Base-by-base conservation (phyloP, 345 rosid species). In the Populus deltoides region DNA sequence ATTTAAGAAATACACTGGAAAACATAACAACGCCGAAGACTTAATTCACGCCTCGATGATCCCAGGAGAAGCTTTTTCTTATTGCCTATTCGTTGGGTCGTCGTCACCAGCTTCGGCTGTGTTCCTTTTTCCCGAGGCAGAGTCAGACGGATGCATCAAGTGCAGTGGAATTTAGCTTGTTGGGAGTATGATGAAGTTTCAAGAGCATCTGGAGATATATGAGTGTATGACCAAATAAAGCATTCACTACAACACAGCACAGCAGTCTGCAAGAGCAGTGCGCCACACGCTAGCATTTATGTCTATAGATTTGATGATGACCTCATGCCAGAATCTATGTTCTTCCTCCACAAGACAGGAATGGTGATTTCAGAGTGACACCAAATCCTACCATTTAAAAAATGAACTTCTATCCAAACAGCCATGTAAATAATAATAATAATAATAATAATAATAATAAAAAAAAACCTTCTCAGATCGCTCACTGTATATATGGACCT, bases 221-320 rank as follows among this genome's bases (percentile, higher is more conserved):
- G 88, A 86, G 87, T 85, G 90, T 74, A 72, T 76, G 86, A 85
- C 84, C 87, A 80, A 81, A 77, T 73, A 75, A 83, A 82, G 88
- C 91, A 86, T 86, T 90, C 83, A 83, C 85, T 74, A 47, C 82
- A 51, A 38, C 76, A 41, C 62, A 9, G 45, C 76, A 41, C 62
- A 9, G 45, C 45, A 41, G 45, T 41, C 45, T 78, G 71, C 78
- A 71, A 79, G 73, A 55, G 83, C 77, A 76, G 66, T 71, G 72
- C 79, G 89, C 86, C 86, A 88, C 94, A 88, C 92, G 94, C 91
- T 84, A 86, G 90, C 86, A 85, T 92, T 88, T 86, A 94, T 87
- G 81, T 83, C 85, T 73, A 49, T 83, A 85, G 92, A 91, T 91
- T 88, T 85, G 86, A 79, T 78, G 87, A 86, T 88, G 91, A 90